phyloP scores from a whole-genome alignment of 495 filamentous ascomycete species.

The Cenococcum geophilum region DNA sequence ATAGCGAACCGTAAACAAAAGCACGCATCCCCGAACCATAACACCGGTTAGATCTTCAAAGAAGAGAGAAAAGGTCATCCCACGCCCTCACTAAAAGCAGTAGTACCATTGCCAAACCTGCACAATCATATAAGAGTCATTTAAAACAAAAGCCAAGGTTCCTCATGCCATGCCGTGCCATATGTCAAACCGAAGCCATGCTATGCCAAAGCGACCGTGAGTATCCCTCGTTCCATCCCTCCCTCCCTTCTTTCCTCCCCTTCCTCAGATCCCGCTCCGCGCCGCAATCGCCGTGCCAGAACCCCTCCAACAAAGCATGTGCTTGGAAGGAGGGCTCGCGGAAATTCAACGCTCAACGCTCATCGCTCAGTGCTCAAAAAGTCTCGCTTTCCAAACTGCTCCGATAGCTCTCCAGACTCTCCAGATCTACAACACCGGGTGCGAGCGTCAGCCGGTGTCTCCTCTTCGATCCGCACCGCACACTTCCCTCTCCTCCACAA shows the following conservation, averaged over 20 bases:
- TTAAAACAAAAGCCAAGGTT: not conserved
- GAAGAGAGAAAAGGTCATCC: not conserved
- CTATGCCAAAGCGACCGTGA: not conserved
- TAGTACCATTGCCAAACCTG: too few relatives aligned
- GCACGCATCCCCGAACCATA: not conserved
- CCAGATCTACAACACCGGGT: conserved; percentile 8
- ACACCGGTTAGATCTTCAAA: not conserved
- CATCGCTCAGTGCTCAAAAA: not conserved
- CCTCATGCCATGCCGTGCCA: not conserved
- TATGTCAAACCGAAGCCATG: not conserved
- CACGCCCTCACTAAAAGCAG: too few relatives aligned
- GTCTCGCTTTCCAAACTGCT: conserved; percentile 13
- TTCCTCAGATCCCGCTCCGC: not conserved
- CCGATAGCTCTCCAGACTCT: conserved; percentile 27
- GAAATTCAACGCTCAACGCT: too few relatives aligned
- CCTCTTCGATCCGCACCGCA: not conserved
- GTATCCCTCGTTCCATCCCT: not conserved
- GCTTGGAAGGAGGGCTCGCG: too few relatives aligned
- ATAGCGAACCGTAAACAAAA: not conserved
- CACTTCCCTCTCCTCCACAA: not conserved
- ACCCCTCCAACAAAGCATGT: too few relatives aligned
- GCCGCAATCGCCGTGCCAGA: not conserved
- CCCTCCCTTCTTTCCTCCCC: not conserved
- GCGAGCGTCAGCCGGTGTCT: not conserved
- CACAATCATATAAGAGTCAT: too few relatives aligned